Conservation (phyloP, 106 monocot genomes). For the Hemerocallis citrina region DNA sequence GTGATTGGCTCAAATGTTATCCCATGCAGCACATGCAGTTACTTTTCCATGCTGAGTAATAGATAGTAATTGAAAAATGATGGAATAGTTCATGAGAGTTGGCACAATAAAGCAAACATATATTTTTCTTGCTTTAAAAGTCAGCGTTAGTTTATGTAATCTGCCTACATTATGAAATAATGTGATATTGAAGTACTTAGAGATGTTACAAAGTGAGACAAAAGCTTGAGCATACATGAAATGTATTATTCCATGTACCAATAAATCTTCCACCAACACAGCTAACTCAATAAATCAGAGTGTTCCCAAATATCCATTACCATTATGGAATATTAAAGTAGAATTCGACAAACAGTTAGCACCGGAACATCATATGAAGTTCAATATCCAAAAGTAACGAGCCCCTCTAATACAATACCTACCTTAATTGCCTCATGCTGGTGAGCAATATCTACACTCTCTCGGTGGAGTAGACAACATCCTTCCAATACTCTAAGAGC, state of each 20-base stretch:
- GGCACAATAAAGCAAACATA: too few relatives aligned
- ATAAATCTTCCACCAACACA: not conserved
- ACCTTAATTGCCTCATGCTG: slow-evolving; percentile 76
- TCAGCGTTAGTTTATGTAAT: too few relatives aligned
- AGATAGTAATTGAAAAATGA: too few relatives aligned
- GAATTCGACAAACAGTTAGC: not conserved
- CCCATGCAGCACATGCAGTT: too few relatives aligned
- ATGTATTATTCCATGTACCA: not conserved
- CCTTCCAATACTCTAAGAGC: slow-evolving; percentile 97
- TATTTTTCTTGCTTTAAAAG: too few relatives aligned
- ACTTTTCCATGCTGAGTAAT: too few relatives aligned
- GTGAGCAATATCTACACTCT: slow-evolving; percentile 58
- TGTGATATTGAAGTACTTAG: not conserved
- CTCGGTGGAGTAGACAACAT: slow-evolving; percentile 77
- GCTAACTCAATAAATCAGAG: not conserved
- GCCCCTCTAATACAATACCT: not conserved
- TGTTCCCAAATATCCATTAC: not conserved
- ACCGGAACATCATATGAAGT: not conserved
- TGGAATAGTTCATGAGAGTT: too few relatives aligned
- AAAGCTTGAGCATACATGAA: not conserved
- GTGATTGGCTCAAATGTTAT: too few relatives aligned
- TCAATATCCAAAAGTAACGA: not conserved
- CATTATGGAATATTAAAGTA: not conserved
- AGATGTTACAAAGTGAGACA: not conserved
- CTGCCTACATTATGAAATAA: too few relatives aligned